Conservation (phyloP, 805 yeast genomes). For the Sungouiella thailandica region DNA sequence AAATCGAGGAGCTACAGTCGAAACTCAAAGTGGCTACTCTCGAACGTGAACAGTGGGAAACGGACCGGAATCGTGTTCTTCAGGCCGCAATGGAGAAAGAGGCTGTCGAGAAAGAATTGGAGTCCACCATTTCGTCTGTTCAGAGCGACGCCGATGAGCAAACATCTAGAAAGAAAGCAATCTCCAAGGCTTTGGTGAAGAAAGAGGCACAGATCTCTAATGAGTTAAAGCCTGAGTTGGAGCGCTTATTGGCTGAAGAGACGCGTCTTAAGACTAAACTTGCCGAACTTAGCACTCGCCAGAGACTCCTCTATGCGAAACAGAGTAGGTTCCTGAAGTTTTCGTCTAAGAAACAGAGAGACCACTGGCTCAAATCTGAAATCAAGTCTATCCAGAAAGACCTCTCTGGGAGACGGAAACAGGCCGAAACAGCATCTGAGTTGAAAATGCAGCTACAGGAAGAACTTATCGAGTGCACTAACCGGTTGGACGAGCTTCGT, state of each 20-base stretch:
- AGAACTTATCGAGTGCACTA: constrained; percentile 17
- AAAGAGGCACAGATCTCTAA: constrained; percentile 13
- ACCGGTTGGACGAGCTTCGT: constrained; percentile 3
- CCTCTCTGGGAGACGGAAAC: constrained; percentile 2
- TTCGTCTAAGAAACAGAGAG: constrained; percentile 50
- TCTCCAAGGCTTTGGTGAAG: constrained; percentile 24
- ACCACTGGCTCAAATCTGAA: constrained; percentile 58
- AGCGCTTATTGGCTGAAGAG: constrained; percentile 38
- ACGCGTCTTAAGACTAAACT: constrained; percentile 33
- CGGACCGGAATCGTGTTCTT: constrained; percentile 46
- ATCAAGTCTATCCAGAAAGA: constrained; percentile 33
- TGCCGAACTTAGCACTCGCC: constrained; percentile 42
- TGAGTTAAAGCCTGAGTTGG: constrained; percentile 41
- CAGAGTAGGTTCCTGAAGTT: constrained; percentile 67
- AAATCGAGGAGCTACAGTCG: constrained; percentile 44
- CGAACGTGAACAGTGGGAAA: constrained; percentile 52
- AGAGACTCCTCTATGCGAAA: constrained; percentile 60
- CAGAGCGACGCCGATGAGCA: constrained; percentile 24
- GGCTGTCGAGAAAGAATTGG: constrained; percentile 41
- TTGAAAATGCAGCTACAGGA: constrained; percentile 13
- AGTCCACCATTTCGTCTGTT: constrained; percentile 27
- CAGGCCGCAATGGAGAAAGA: constrained; percentile 45
- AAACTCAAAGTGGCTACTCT: constrained; percentile 47
- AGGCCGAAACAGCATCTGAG: background rate
- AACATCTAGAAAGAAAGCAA: constrained; percentile 15